phyloP scores from a whole-genome alignment of 1,139 yeast genomes.

The Yamadazyma atmosphaerica region DNA sequence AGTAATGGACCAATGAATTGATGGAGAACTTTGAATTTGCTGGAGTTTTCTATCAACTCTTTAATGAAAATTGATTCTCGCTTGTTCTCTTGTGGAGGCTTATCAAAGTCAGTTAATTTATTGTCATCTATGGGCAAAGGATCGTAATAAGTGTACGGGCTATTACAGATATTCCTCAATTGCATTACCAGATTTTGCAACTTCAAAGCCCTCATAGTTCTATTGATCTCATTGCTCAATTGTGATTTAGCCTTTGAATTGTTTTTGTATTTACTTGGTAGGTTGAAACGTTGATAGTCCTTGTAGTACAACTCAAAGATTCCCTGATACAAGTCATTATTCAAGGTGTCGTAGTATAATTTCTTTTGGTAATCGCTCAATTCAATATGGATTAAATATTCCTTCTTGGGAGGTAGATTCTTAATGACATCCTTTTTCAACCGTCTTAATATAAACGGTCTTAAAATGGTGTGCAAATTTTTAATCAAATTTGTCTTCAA shows the following conservation, averaged over 20 bases:
- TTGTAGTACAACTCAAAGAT: constrained; percentile 22
- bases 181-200: constrained; percentile 78
- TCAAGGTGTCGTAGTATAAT: constrained; percentile 62
- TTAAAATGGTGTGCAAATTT: constrained; percentile 80
- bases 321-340: constrained; percentile 40
- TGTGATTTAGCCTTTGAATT: constrained; percentile 7
- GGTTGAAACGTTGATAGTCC: constrained; percentile 19
- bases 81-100: constrained; percentile 21
- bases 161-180: constrained; percentile 76
- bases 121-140: constrained; percentile 54
- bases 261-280: constrained; percentile 8
- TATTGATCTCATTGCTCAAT: constrained; percentile 14
- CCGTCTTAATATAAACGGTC: constrained; percentile 84
- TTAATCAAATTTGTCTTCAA: constrained; percentile 64
- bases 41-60: constrained; percentile 49
- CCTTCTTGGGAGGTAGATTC: constrained; percentile 82
- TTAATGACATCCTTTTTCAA: constrained; percentile 70
- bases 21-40: constrained; percentile 70
- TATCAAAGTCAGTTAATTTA: constrained; percentile 16
- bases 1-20: constrained; percentile 57
- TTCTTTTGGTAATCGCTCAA: constrained; percentile 62
- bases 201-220: constrained; percentile 22
- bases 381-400: constrained; percentile 75
- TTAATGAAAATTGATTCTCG: constrained; percentile 26
- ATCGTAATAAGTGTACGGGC: constrained; percentile 80